These are phyloP conservation scores for Cordyceps javanica DNA, from an alignment of 2,329 filamentous ascomycete species.

Conservation along the genomic window DNA sequence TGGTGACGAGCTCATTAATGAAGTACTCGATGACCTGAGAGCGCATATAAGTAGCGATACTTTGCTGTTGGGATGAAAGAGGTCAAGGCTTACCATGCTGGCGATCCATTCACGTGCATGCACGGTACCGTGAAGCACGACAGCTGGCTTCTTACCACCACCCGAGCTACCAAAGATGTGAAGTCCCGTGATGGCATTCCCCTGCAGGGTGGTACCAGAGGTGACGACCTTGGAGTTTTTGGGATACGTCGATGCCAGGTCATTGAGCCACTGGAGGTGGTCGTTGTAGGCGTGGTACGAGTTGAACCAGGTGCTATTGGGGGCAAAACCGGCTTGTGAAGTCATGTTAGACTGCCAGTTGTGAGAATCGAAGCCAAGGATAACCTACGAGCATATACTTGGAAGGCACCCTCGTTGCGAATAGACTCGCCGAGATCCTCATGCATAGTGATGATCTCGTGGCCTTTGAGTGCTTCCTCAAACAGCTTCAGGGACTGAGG, in stretches of 20 bases:
- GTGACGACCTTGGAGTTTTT: slow-evolving; percentile 42
- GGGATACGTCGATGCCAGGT: slow-evolving; percentile 37
- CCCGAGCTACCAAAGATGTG: slow-evolving; percentile 46
- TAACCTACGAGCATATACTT: slow-evolving; percentile 19
- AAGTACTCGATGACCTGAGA: slow-evolving; percentile 44
- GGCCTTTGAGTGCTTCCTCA: slow-evolving; percentile 22
- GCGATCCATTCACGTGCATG: slow-evolving; percentile 58
- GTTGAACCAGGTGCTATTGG: slow-evolving; percentile 41
- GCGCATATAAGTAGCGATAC: background rate
- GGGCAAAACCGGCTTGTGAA: slow-evolving; percentile 18
- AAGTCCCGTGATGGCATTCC: slow-evolving; percentile 54
- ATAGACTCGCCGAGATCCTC: slow-evolving; percentile 34
- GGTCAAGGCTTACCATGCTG: slow-evolving; percentile 35
- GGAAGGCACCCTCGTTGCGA: slow-evolving; percentile 26
- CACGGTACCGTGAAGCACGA: slow-evolving; percentile 52
- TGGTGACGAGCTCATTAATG: slow-evolving; percentile 40
- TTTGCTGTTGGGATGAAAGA: background rate
- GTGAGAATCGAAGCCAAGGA: no score
- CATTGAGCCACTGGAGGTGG: slow-evolving; percentile 41
- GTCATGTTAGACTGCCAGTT: background rate
- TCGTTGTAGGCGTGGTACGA: slow-evolving; percentile 47
- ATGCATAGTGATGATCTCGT: slow-evolving; percentile 31
- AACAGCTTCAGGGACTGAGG: slow-evolving; percentile 29
- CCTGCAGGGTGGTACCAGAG: slow-evolving; percentile 41
- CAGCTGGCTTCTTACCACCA: slow-evolving; percentile 39